These are phyloP conservation scores for Wallacemonas sp. DNA, from an alignment of 208 protist species.

Conservation along the genomic window DNA sequence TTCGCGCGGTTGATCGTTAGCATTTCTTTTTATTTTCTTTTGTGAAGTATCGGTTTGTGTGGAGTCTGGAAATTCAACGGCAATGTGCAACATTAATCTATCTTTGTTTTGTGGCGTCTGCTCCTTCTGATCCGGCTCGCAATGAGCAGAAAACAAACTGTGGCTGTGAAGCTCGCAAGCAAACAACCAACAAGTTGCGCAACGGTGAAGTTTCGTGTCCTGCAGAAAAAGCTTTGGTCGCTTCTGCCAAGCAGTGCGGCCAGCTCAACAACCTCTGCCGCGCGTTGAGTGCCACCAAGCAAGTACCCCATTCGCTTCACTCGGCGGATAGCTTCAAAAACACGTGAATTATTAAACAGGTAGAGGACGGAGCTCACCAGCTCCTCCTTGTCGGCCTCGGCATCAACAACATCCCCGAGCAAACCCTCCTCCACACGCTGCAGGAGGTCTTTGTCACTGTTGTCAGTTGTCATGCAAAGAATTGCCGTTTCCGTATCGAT, in stretches of 20 bases:
- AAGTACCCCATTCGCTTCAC: constrained; percentile 34
- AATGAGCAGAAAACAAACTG: not conserved
- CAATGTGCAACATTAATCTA: not conserved
- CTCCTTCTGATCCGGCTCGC: not conserved
- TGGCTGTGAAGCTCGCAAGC: not conserved
- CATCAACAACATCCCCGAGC: constrained; percentile 18
- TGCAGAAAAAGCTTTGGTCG: constrained; percentile 23
- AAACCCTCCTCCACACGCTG: constrained; percentile 12
- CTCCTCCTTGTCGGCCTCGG: constrained; percentile 6
- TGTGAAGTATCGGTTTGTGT: not conserved
- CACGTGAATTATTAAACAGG: constrained; percentile 13
- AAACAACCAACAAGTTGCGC: constrained; percentile 2
- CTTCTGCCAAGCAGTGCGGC: constrained; percentile 17
- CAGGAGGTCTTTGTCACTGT: constrained; percentile 1
- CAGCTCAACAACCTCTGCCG: constrained; percentile 38
- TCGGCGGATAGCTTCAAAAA: constrained; percentile 16
- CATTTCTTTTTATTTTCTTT: constrained; percentile 11
- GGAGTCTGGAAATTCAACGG: not conserved
- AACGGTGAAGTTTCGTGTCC: not conserved
- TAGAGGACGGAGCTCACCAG: constrained; percentile 6
- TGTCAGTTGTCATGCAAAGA: not conserved
- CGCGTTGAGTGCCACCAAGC: constrained; percentile 41
- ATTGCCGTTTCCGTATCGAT: constrained; percentile 18
- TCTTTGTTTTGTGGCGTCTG: not conserved
- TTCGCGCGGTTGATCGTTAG: too few relatives aligned